phyloP scores from a whole-genome alignment of 768 basidiomycete species.

The Boletus pseudo-olivaceus region DNA sequence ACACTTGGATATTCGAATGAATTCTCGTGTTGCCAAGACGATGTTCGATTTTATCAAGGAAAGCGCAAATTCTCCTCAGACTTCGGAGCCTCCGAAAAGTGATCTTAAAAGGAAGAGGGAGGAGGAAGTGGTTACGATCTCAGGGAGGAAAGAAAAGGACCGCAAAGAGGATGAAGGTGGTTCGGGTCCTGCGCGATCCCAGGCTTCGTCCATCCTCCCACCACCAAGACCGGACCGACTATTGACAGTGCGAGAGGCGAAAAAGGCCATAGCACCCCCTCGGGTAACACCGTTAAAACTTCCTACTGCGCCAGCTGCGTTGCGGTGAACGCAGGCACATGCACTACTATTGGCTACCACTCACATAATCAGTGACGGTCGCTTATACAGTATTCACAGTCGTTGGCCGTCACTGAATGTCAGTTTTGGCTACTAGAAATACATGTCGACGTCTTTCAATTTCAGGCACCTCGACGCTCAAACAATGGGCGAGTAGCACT shows the following conservation, averaged over 20 bases:
- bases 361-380: no score
- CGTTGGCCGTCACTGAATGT: no score
- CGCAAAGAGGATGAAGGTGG: slow-evolving; percentile 4
- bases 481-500: no score
- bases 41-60: slow-evolving; percentile 51
- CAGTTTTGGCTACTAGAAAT: no score
- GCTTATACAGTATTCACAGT: no score
- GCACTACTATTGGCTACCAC: no score
- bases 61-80: not conserved
- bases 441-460: no score
- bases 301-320: not conserved
- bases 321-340: slow-evolving; percentile 3
- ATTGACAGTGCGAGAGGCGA: slow-evolving; percentile 12
- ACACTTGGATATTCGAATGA: slow-evolving; percentile 67
- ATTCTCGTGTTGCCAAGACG: slow-evolving; percentile 51
- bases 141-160: slow-evolving; percentile 15
- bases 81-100: not conserved
- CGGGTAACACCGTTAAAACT: no score
- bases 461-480: no score
- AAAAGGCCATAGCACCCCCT: slow-evolving; percentile 19
- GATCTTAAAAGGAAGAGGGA: slow-evolving; percentile 27
- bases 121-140: slow-evolving; percentile 8
- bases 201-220: not conserved
- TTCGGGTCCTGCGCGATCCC: not conserved
- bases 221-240: slow-evolving; percentile 23